Conservation (phyloP, 352 stramenopile species). For the Pythium rishiriense region DNA sequence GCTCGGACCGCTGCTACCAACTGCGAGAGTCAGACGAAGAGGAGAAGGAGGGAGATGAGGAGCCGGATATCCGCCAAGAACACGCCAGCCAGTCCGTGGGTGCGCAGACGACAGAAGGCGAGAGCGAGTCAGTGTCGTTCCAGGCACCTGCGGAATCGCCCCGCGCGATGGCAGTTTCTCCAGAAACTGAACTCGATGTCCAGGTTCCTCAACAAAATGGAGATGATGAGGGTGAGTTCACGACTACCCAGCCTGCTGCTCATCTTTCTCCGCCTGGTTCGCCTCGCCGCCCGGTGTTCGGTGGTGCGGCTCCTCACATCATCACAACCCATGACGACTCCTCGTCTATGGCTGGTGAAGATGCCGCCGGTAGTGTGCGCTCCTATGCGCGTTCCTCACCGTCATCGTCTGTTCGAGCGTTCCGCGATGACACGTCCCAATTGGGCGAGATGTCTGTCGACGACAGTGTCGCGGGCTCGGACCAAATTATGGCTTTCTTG, state of each 20-base stretch:
- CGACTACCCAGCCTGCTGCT: slow-evolving; percentile 14
- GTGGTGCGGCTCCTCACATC: slow-evolving; percentile 33
- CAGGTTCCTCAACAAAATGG: slow-evolving; percentile 51
- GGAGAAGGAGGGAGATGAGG: slow-evolving; percentile 40
- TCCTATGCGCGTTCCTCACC: slow-evolving; percentile 76
- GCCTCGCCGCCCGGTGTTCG: slow-evolving; percentile 33
- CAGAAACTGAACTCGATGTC: slow-evolving; percentile 69
- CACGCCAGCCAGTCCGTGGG: slow-evolving; percentile 67
- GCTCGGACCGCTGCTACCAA: slow-evolving; percentile 58
- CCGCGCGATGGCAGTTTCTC: slow-evolving; percentile 44
- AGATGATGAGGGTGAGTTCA: slow-evolving; percentile 39
- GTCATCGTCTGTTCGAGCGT: slow-evolving; percentile 76
- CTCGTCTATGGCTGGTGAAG: slow-evolving; percentile 56
- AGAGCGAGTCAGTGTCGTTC: slow-evolving; percentile 54
- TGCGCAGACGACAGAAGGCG: slow-evolving; percentile 69
- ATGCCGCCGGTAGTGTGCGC: slow-evolving; percentile 50
- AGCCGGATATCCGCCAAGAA: slow-evolving; percentile 18
- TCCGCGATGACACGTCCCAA: slow-evolving; percentile 73
- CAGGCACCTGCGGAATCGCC: slow-evolving; percentile 70
- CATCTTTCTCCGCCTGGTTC: slow-evolving; percentile 37
- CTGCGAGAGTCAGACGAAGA: slow-evolving; percentile 46
- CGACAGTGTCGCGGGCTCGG: slow-evolving; percentile 54
- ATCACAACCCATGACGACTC: slow-evolving; percentile 47
- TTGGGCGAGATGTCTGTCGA: slow-evolving; percentile 74
- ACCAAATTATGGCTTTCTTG: slow-evolving; percentile 59